Evolutionary conservation across 768 basidiomycete genomes (phyloP).

Genomic region (Lactifluus rugatus): DNA sequence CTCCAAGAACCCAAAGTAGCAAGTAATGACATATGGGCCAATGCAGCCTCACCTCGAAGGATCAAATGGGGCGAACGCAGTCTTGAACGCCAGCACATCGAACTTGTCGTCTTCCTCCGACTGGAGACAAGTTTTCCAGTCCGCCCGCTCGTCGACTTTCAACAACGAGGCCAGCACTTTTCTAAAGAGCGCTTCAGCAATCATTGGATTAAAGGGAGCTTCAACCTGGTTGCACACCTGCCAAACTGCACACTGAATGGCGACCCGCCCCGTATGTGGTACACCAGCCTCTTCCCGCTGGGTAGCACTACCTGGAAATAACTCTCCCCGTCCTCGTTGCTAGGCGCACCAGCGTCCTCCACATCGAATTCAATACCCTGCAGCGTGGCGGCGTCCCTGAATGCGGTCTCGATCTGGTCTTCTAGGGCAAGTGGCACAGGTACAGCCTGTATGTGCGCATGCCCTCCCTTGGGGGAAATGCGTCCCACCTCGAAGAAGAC

Average conservation of each 20-base stretch:
- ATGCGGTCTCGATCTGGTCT: constrained; percentile 58
- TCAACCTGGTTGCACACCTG: constrained; percentile 43
- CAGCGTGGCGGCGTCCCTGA: constrained; percentile 56
- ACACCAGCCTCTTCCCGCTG: constrained; percentile 74
- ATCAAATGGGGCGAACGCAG: constrained; percentile 69
- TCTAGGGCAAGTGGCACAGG: constrained; percentile 61
- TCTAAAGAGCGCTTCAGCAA: constrained; percentile 33
- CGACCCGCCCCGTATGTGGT: constrained; percentile 66
- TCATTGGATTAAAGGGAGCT: neutral
- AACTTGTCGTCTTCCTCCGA: constrained; percentile 77
- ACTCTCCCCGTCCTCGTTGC: constrained; percentile 46
- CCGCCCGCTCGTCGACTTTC: constrained; percentile 64
- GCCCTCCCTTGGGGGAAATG: constrained; percentile 76
- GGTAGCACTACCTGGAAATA: constrained; percentile 93
- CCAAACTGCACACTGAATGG: constrained; percentile 92
- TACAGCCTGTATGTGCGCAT: constrained; percentile 85
- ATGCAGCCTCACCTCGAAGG: constrained; percentile 29
- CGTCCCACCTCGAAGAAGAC: constrained; percentile 87
- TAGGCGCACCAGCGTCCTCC: constrained; percentile 55
- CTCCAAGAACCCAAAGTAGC: neutral
- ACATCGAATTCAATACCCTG: constrained; percentile 67
- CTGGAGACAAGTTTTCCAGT: constrained; percentile 87
- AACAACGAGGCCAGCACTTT: constrained; percentile 74
- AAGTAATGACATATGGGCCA: neutral
- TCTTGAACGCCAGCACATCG: constrained; percentile 78